A percentile compares a stretch with the other conserved stretches of the same genome.
phyloP scores from a whole-genome alignment of 768 basidiomycete genomes.

The Aureoboletus auriporus region DNA sequence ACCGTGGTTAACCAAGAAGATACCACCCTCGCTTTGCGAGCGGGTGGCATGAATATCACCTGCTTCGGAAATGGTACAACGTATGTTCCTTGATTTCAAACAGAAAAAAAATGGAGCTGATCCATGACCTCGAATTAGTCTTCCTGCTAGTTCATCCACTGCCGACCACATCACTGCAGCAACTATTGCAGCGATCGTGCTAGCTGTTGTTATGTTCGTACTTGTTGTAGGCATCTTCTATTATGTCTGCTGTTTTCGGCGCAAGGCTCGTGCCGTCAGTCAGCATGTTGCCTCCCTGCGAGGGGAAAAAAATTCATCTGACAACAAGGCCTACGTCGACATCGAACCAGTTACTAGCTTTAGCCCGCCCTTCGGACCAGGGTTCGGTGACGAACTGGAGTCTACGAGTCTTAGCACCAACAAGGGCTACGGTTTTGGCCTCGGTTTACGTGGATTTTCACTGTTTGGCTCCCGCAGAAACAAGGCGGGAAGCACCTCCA shows the following conservation, averaged over 20 bases:
- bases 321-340: conserved; percentile 4
- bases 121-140: conserved; percentile 10
- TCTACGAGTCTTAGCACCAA: conserved; percentile 26
- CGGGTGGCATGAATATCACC: conserved; percentile 50
- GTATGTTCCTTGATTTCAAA: conserved; percentile 23
- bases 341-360: conserved; percentile 6
- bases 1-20: conserved; percentile 56
- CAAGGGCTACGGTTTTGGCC: conserved; percentile 33
- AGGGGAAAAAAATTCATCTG: neutral
- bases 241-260: conserved; percentile 45
- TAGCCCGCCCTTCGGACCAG: neutral
- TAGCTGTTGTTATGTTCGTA: conserved; percentile 53
- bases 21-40: conserved; percentile 43
- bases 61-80: conserved; percentile 28
- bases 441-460: conserved; percentile 24
- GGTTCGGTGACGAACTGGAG: conserved; percentile 23
- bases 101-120: neutral
- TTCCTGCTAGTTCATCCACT: neutral
- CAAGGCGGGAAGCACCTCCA: conserved; percentile 20
- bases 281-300: neutral
- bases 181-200: conserved; percentile 61
- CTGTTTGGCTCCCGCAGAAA: conserved; percentile 21
- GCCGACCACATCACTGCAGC: conserved; percentile 39
- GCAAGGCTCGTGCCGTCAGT: conserved; percentile 35
- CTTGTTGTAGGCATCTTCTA: conserved; percentile 41